phyloP scores from a whole-genome alignment of 2,329 filamentous ascomycete species.

The Tolypocladium paradoxum region DNA sequence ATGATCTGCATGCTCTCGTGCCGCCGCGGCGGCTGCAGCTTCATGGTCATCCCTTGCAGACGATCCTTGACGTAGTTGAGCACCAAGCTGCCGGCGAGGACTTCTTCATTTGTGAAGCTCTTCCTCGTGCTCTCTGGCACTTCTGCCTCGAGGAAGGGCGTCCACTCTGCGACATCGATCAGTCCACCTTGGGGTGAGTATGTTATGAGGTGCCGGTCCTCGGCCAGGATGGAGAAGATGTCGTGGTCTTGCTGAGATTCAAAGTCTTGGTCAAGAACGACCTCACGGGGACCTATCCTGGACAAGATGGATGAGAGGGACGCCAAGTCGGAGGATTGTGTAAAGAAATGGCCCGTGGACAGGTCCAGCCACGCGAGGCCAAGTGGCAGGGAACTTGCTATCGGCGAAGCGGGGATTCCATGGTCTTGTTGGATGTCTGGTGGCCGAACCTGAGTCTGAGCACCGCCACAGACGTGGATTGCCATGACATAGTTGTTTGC shows the following conservation, averaged over 20 bases:
- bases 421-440: not conserved
- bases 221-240: slow-evolving; percentile 57
- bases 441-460: too few relatives aligned
- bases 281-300: slow-evolving; percentile 72
- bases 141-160: slow-evolving; percentile 63
- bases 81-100: slow-evolving; percentile 68
- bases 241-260: slow-evolving; percentile 47
- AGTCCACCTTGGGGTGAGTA: slow-evolving; percentile 46
- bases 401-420: slow-evolving; percentile 3
- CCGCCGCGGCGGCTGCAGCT: slow-evolving; percentile 71
- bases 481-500: slow-evolving; percentile 88
- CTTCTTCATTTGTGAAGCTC: slow-evolving; percentile 57
- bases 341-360: slow-evolving; percentile 90
- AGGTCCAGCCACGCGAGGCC: slow-evolving; percentile 91
- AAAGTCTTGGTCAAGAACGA: slow-evolving; percentile 61
- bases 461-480: slow-evolving; percentile 43
- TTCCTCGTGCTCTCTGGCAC: slow-evolving; percentile 41
- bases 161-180: slow-evolving; percentile 54
- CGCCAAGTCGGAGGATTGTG: slow-evolving; percentile 60
- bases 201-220: slow-evolving; percentile 67
- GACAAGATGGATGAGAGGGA: slow-evolving; percentile 72
- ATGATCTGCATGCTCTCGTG: slow-evolving; percentile 68
- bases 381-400: slow-evolving; percentile 27
- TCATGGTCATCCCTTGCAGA: slow-evolving; percentile 66
- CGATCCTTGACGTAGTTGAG: slow-evolving; percentile 75